Evolutionary conservation across 176 grass and related monocot genomes (phyloP).

Genomic region (Ensete ventricosum): DNA sequence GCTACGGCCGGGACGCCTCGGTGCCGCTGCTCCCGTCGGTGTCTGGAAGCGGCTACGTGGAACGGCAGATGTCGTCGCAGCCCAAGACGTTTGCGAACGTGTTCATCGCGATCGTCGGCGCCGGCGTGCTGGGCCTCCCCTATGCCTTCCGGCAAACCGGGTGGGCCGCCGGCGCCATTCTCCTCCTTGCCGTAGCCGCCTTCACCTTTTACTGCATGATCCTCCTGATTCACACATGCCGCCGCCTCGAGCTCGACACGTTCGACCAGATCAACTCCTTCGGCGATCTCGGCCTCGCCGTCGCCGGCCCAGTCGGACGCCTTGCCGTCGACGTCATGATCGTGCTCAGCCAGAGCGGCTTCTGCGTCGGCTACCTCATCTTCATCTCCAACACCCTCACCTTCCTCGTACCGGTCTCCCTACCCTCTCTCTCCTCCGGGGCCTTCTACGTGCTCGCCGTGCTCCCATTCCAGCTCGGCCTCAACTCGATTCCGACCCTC

Average conservation of each 20-base stretch:
- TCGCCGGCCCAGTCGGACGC: constrained; percentile 41
- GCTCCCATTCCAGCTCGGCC: constrained; percentile 77
- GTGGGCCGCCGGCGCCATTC: constrained; percentile 51
- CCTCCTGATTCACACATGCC: constrained; percentile 57
- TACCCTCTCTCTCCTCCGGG: constrained; percentile 42
- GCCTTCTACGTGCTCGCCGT: constrained; percentile 66
- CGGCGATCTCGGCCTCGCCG: constrained; percentile 58
- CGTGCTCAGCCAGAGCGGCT: constrained; percentile 82
- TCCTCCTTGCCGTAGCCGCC: constrained; percentile 51
- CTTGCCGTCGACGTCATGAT: constrained; percentile 70
- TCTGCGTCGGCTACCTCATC: constrained; percentile 39
- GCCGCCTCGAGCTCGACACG: constrained; percentile 34
- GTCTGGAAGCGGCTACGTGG: neutral
- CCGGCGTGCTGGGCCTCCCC: constrained; percentile 81
- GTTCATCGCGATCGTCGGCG: constrained; percentile 76
- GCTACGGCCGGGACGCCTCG: constrained; percentile 23
- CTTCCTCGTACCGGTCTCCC: constrained; percentile 46
- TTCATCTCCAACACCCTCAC: constrained; percentile 42
- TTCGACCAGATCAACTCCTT: constrained; percentile 52
- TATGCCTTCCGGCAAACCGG: constrained; percentile 92
- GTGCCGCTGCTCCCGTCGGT: constrained; percentile 39
- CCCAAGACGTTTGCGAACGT: constrained; percentile 89
- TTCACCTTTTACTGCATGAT: constrained; percentile 91
- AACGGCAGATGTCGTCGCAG: constrained; percentile 51
- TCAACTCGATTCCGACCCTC: constrained; percentile 73